Evolutionary conservation across 768 basidiomycete genomes (phyloP).

Genomic region (Lanmaoa rubissima): DNA sequence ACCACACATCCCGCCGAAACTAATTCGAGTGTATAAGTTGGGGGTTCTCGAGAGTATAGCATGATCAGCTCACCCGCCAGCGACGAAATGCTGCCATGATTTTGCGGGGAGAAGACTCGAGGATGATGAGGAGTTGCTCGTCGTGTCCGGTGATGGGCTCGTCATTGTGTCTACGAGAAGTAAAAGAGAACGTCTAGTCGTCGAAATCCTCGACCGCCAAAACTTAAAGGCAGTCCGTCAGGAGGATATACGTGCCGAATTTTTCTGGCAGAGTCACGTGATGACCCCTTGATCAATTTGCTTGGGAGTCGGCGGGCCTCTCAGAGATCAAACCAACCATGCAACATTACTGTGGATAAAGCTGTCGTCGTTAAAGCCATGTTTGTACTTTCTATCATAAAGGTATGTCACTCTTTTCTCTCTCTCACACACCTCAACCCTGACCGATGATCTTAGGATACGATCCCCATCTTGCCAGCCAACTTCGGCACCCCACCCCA

Average conservation of each 20-base stretch:
- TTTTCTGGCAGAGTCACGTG: constrained; percentile 20
- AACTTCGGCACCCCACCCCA: constrained; percentile 78
- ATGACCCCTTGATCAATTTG: background rate
- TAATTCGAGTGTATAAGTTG: constrained; percentile 31
- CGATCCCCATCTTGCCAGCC: constrained; percentile 83
- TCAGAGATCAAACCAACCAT: background rate
- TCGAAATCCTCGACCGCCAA: background rate
- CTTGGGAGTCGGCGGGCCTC: too few species aligned
- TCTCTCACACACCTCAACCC: background rate
- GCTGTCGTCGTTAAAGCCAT: constrained; percentile 22
- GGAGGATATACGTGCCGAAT: background rate
- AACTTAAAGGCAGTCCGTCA: background rate
- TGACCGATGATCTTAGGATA: constrained; percentile 58
- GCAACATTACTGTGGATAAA: background rate
- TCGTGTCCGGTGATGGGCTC: constrained; percentile 3
- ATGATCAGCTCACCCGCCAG: constrained; percentile 68
- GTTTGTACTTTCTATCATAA: constrained; percentile 49
- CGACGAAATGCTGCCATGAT: constrained; percentile 83
- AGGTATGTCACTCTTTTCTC: constrained; percentile 22
- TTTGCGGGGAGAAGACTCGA: constrained; percentile 56
- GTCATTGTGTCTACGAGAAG: constrained; percentile 13
- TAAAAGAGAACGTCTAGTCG: background rate
- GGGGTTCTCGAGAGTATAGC: background rate
- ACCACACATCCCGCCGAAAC: constrained; percentile 96
- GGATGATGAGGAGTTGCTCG: constrained; percentile 32